Base-by-base conservation (phyloP, 164 flowering plant species). In the Vitis rotundifolia region DNA sequence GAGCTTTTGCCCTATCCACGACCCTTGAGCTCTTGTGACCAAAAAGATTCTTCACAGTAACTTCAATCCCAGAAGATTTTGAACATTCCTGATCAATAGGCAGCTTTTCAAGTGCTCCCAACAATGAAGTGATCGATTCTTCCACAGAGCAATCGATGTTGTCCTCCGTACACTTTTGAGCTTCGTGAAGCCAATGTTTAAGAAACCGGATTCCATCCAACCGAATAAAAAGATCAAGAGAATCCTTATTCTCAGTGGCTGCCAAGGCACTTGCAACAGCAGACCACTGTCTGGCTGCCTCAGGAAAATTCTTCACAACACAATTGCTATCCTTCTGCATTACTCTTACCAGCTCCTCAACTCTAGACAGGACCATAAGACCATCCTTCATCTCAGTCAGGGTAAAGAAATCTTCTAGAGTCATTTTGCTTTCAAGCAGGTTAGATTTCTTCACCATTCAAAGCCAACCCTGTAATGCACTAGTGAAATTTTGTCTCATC, bases 271-370 rank as follows among this genome's bases (percentile, higher is more conserved):
- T 31, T 26, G 63, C 63, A 31, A 59, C 63, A 9, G 63, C 63
- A 31, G 64, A 62, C 64, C 48, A 62, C 64, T 62, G 64, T 31
- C 64, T 48, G 54, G 67, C 67, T 13, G 51, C 3, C 11, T 64
- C 67, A 50, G 53, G n/a, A 64, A 64, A 64, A 50, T 49, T 64
- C 67, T 50, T 50, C 54, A 50, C 29, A 5, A 62, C 50, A 7
- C 54, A 49, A 26, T 49, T 19, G 29, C 29, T 22, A 5, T 64
- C 54, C 54, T 47, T 49, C 55, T 47, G 54, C 54, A 64, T 48
- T 9, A 47, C 54, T 9, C 22, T 19, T 52, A 18, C 15, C 9
- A 18, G 11, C 50, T 64, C 67, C 67, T 48, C 67, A 50, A 64
- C 67, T 50, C 19, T 26, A 22, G 63, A 12, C 8, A 26, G 37